phyloP scores from a whole-genome alignment of 2,329 filamentous ascomycete genomes.

The Fusarium chaquense region DNA sequence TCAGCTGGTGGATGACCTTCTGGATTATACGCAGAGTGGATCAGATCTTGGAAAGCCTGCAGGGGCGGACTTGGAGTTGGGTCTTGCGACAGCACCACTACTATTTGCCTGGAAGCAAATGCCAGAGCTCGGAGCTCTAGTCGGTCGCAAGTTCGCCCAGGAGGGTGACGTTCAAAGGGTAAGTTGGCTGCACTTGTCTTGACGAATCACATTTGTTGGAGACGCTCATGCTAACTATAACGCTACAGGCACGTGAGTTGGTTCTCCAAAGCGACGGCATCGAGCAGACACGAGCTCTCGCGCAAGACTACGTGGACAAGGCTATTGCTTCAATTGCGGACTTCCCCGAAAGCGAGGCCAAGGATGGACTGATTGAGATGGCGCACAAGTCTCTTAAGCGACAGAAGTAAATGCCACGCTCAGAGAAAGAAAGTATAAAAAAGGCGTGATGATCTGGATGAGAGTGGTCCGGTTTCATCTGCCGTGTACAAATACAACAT shows the following conservation, averaged over 20 bases:
- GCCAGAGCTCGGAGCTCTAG: conserved; percentile 84
- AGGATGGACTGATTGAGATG: conserved; percentile 92
- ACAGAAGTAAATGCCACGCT: conserved; percentile 74
- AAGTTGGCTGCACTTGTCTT: conserved; percentile 51
- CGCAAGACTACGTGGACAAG: conserved; percentile 89
- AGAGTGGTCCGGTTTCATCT: background rate
- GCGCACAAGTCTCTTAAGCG: conserved; percentile 90
- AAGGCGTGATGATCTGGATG: conserved; percentile 26
- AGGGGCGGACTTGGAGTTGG: conserved; percentile 92
- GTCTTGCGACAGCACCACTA: conserved; percentile 91
- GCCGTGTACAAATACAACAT: conserved; percentile 42
- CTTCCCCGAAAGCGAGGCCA: conserved; percentile 96
- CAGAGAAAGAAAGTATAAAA: background rate
- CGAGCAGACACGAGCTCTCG: conserved; percentile 89
- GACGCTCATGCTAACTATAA: conserved; percentile 40
- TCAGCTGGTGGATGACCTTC: conserved; percentile 96
- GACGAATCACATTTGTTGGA: conserved; percentile 38
- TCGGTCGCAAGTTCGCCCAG: conserved; percentile 88
- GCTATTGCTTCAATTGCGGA: conserved; percentile 84
- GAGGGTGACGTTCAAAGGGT: conserved; percentile 89
- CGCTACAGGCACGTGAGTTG: conserved; percentile 80
- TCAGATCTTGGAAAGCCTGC: conserved; percentile 93
- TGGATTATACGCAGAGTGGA: conserved; percentile 92
- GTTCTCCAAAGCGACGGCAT: conserved; percentile 88
- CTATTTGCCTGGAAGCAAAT: conserved; percentile 96